A percentile compares a stretch with the other conserved stretches of the same genome.
These are phyloP conservation scores for Bipolaris sorokiniana DNA, from an alignment of 2,329 filamentous ascomycete species.

Conservation along the genomic window DNA sequence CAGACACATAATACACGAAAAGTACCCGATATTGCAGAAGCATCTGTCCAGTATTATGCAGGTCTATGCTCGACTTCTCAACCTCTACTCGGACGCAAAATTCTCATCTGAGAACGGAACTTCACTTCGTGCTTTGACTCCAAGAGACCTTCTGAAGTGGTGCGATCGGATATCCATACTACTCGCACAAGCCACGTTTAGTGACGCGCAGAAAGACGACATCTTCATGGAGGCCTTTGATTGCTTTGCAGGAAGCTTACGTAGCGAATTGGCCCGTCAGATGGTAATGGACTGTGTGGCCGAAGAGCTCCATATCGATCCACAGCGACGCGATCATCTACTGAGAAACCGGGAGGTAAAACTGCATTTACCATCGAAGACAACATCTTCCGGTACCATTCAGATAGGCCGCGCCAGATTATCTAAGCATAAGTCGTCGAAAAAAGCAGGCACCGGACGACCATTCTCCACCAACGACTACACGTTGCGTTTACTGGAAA, in stretches of 20 bases:
- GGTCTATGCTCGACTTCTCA: slow-evolving; percentile 57
- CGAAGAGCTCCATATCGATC: slow-evolving; percentile 84
- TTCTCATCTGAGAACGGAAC: slow-evolving; percentile 61
- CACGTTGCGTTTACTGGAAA: slow-evolving; percentile 83
- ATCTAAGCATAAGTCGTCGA: slow-evolving; percentile 52
- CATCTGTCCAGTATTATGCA: slow-evolving; percentile 63
- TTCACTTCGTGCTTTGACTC: slow-evolving; percentile 67
- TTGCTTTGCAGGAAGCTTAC: slow-evolving; percentile 84
- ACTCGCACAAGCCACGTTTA: slow-evolving; percentile 66
- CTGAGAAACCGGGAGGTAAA: slow-evolving; percentile 74
- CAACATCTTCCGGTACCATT: slow-evolving; percentile 33
- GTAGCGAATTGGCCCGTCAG: slow-evolving; percentile 66
- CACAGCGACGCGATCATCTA: slow-evolving; percentile 79
- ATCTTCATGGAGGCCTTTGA: slow-evolving; percentile 95
- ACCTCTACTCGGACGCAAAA: slow-evolving; percentile 50
- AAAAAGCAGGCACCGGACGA: slow-evolving; percentile 44
- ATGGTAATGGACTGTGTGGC: slow-evolving; percentile 74
- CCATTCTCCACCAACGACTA: slow-evolving; percentile 90
- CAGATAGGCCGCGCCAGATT: slow-evolving; percentile 53
- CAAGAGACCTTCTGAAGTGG: slow-evolving; percentile 89
- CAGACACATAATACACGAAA: slow-evolving; percentile 71
- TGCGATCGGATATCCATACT: slow-evolving; percentile 76
- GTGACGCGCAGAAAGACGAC: slow-evolving; percentile 74
- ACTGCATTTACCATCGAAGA: slow-evolving; percentile 52
- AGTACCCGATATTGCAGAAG: slow-evolving; percentile 71